Conservation (phyloP, 331 rosid genomes). For the Cydonia oblonga region DNA sequence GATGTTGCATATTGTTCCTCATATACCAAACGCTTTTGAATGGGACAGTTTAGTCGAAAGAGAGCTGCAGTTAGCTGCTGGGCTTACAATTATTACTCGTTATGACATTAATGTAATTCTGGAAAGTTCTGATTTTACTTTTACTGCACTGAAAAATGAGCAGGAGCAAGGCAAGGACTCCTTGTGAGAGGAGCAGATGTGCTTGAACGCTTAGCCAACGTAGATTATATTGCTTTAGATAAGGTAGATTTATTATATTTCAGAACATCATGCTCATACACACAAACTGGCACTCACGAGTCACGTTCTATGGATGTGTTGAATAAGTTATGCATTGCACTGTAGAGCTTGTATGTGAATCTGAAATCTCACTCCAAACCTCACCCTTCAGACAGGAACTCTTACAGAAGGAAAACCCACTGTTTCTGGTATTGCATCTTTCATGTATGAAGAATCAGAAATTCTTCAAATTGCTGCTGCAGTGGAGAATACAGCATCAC, state of each 20-base stretch:
- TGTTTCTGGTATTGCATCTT: constrained; percentile 61
- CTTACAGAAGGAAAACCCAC: constrained; percentile 93
- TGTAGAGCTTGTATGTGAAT: background rate
- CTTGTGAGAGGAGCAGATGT: constrained; percentile 95
- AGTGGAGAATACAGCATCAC: constrained; percentile 93
- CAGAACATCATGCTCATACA: background rate
- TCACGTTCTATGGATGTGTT: too few relatives aligned
- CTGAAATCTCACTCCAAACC: constrained; percentile 20
- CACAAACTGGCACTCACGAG: background rate
- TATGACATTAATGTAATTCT: background rate
- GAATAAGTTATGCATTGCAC: too few relatives aligned
- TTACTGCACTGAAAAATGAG: constrained; percentile 12
- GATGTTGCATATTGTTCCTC: constrained; percentile 2
- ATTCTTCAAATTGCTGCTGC: constrained; percentile 90
- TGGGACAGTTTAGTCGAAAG: background rate
- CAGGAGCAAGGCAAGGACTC: constrained; percentile 98
- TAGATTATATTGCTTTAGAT: constrained; percentile 76
- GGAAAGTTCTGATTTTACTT: background rate
- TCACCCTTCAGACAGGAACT: constrained; percentile 81
- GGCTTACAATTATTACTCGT: background rate
- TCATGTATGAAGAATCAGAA: constrained; percentile 48
- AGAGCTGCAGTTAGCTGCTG: background rate
- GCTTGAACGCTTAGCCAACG: constrained; percentile 69
- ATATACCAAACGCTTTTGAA: background rate
- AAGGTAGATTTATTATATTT: constrained; percentile 39